phyloP scores from a whole-genome alignment of 2,329 filamentous ascomycete species.

The Beauveria pseudobassiana region DNA sequence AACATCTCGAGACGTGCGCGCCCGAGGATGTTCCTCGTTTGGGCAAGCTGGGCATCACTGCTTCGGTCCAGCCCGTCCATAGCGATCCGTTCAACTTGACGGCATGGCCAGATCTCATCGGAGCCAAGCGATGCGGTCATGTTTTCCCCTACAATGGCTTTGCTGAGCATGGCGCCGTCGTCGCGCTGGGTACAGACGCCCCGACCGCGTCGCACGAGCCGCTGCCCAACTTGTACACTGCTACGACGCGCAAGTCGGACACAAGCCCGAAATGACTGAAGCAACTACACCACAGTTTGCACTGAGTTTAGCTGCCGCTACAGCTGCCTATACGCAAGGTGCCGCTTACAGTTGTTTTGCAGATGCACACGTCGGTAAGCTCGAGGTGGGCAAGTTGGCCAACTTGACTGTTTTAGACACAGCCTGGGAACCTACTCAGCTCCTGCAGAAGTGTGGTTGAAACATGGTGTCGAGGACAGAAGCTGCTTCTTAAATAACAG shows the following conservation, averaged over 20 bases:
- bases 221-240: constrained; percentile 46
- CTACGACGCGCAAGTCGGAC: constrained; percentile 42
- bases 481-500: neutral
- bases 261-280: constrained; percentile 30
- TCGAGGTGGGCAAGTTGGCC: constrained; percentile 44
- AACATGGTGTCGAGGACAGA: constrained; percentile 35
- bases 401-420: constrained; percentile 43
- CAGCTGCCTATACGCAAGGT: constrained; percentile 42
- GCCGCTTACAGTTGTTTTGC: constrained; percentile 45
- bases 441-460: constrained; percentile 39
- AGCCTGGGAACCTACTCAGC: constrained; percentile 38
- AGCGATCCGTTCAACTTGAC: constrained; percentile 47
- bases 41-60: constrained; percentile 48
- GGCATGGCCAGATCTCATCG: constrained; percentile 48
- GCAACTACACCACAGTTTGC: constrained; percentile 43
- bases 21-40: constrained; percentile 47
- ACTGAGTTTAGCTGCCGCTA: constrained; percentile 40
- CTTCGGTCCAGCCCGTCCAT: constrained; percentile 49
- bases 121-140: constrained; percentile 40
- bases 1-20: constrained; percentile 53
- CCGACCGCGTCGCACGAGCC: constrained; percentile 46
- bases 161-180: constrained; percentile 37
- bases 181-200: constrained; percentile 48
- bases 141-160: constrained; percentile 56
- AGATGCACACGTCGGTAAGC: constrained; percentile 39